Evolutionary conservation across 1,284 basidiomycete species (phyloP).

Genomic region (Leccinum griseonigrum): DNA sequence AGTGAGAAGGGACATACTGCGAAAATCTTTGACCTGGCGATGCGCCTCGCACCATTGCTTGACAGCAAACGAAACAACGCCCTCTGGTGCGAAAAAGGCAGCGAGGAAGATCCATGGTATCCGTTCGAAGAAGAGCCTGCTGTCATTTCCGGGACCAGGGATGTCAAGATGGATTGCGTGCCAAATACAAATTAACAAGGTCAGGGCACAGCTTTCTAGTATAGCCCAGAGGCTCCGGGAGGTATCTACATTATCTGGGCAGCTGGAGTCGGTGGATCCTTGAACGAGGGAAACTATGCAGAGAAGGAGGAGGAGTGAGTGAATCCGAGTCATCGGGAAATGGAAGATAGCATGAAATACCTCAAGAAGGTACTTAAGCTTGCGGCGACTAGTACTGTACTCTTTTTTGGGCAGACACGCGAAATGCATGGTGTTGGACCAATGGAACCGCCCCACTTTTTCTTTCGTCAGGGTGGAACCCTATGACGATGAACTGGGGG

Average conservation of each 20-base stretch:
- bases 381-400: not conserved
- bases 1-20: not conserved
- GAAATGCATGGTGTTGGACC: not conserved
- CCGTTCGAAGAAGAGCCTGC: not conserved
- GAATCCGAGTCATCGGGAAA: not conserved
- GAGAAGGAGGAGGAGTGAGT: not conserved
- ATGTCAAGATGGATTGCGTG: not conserved
- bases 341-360: not conserved
- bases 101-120: not conserved
- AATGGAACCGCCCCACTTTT: not conserved
- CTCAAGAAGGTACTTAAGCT: not conserved
- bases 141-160: not conserved
- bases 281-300: not conserved
- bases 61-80: not conserved
- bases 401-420: not conserved
- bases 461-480: not conserved
- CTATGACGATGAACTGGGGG: not conserved
- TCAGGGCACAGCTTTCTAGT: not conserved
- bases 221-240: constrained; percentile 4
- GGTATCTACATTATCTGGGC: not conserved
- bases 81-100: not conserved
- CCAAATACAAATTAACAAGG: not conserved
- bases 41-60: not conserved
- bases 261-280: not conserved
- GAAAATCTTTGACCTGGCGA: not conserved